A percentile compares a stretch with the other conserved stretches of the same genome.
phyloP scores from a whole-genome alignment of 176 grass and related monocot species.

The Bolboschoenus planiculmis region DNA sequence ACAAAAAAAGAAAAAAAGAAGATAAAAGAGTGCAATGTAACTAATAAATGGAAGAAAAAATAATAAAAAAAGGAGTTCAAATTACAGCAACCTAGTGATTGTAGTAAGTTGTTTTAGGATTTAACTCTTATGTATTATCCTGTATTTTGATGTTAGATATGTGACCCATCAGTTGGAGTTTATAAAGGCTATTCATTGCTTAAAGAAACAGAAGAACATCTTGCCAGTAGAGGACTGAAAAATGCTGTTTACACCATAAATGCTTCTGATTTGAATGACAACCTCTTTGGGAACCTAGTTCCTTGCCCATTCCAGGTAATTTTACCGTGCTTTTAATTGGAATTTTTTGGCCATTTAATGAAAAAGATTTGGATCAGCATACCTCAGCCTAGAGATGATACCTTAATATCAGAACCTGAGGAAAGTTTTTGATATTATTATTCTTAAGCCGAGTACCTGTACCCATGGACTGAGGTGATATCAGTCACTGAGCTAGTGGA shows the following conservation, averaged over 20 bases:
- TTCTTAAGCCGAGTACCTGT: neutral
- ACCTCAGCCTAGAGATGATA: neutral
- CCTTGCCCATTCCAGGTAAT: constrained; percentile 80
- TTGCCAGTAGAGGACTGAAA: constrained; percentile 39
- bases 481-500: neutral
- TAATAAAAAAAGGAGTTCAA: neutral
- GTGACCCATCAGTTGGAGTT: constrained; percentile 56
- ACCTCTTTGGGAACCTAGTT: constrained; percentile 50
- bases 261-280: constrained; percentile 52
- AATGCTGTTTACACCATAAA: constrained; percentile 53
- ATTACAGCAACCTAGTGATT: neutral
- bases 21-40: neutral
- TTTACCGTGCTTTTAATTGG: neutral
- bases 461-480: neutral
- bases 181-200: constrained; percentile 61
- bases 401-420: neutral
- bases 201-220: constrained; percentile 69
- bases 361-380: neutral
- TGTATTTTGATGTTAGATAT: constrained; percentile 14
- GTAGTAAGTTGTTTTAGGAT: neutral
- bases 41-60: neutral
- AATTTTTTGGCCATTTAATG: neutral
- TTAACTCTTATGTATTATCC: neutral
- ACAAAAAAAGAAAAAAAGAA: neutral
- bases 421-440: neutral